These are phyloP conservation scores for Didymella pomorum DNA, from an alignment of 2,329 filamentous ascomycete species.

Conservation along the genomic window DNA sequence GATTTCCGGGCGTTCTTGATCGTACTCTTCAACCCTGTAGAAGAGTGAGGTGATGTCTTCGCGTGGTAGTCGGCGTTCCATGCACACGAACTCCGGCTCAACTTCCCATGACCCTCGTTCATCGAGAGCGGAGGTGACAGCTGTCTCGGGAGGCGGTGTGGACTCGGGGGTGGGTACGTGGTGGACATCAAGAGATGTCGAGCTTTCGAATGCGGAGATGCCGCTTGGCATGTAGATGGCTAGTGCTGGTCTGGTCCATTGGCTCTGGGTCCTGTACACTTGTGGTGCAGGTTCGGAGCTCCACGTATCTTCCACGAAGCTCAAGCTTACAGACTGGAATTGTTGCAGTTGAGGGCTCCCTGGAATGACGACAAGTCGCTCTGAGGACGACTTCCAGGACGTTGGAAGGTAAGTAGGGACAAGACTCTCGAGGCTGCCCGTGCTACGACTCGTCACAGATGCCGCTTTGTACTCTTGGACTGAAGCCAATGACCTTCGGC, in stretches of 20 bases:
- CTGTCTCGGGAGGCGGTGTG: background rate
- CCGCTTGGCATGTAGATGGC: background rate
- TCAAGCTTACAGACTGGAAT: conserved; percentile 9
- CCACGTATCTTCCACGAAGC: background rate
- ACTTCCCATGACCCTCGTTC: background rate
- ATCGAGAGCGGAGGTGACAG: background rate
- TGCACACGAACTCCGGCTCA: background rate
- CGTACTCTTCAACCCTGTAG: conserved; percentile 8
- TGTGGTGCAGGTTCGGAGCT: background rate
- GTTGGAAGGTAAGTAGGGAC: background rate
- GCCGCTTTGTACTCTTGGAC: conserved; percentile 5
- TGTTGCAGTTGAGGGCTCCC: conserved; percentile 13
- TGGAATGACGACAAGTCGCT: conserved; percentile 2
- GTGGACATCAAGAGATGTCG: background rate
- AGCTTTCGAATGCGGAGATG: background rate
- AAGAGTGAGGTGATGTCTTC: conserved; percentile 15
- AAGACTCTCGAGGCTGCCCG: conserved; percentile 2
- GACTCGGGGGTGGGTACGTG: background rate
- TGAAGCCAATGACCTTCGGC: background rate
- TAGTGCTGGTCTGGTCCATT: background rate
- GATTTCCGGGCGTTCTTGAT: background rate
- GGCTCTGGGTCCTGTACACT: conserved; percentile 9
- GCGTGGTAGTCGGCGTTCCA: background rate
- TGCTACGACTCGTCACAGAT: conserved; percentile 5
- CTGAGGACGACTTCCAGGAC: conserved; percentile 2